These are phyloP conservation scores for Backusella australiensis DNA, from an alignment of 192 early-diverging fungal genomes.

Conservation along the genomic window DNA sequence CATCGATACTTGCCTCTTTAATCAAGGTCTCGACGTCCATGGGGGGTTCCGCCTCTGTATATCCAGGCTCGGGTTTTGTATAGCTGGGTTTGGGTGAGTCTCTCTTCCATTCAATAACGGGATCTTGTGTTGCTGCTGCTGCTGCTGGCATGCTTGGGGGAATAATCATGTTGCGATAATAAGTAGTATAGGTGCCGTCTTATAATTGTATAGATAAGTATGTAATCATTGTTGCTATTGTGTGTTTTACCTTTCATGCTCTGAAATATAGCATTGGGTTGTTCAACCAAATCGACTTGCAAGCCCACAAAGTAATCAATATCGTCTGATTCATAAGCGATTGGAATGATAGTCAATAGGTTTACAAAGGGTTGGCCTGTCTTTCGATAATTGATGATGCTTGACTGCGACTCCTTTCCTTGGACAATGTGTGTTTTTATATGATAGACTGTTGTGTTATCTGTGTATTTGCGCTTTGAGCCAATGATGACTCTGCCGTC, in stretches of 20 bases:
- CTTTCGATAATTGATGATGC: conserved; percentile 68
- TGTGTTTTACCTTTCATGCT: conserved; percentile 45
- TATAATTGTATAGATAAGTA: background rate
- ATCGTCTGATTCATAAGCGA: conserved; percentile 47
- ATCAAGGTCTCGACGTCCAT: conserved; percentile 24
- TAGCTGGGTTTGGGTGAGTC: conserved; percentile 9
- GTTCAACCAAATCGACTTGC: conserved; percentile 66
- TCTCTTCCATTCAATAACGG: conserved; percentile 12
- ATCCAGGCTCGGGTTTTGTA: background rate
- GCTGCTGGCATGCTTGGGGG: conserved; percentile 29
- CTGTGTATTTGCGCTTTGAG: conserved; percentile 47
- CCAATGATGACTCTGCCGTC: conserved; percentile 54
- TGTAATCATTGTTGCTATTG: background rate
- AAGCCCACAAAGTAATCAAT: conserved; percentile 66
- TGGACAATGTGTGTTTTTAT: conserved; percentile 47
- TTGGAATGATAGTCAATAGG: conserved; percentile 62
- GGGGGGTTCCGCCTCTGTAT: background rate
- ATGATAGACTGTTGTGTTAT: conserved; percentile 54
- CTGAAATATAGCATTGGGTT: conserved; percentile 65
- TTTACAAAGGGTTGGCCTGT: conserved; percentile 71
- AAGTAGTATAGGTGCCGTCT: conserved; percentile 55
- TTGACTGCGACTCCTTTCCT: conserved; percentile 62
- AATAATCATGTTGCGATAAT: conserved; percentile 44
- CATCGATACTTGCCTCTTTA: conserved; percentile 36
- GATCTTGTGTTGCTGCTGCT: background rate